Percentiles rank a stretch among this genome's conserved stretches.
These are phyloP conservation scores for Flueggea neowawraea DNA, from an alignment of 441 rosid genomes.

Conservation along the genomic window DNA sequence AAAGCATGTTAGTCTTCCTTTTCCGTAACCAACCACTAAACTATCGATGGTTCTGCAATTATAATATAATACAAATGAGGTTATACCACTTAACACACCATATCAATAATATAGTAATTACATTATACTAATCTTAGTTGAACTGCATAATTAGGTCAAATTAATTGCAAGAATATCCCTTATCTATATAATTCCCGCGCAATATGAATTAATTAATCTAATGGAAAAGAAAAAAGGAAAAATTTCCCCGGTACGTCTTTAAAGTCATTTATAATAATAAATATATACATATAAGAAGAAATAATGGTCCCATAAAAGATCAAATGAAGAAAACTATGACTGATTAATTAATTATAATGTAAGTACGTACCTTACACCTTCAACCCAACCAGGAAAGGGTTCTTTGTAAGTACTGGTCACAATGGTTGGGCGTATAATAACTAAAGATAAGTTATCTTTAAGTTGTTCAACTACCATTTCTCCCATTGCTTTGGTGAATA, in stretches of 20 bases:
- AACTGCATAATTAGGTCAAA: too few relatives aligned
- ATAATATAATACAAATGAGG: background rate
- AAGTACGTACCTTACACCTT: conserved; percentile 41
- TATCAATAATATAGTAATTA: too few relatives aligned
- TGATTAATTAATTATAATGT: too few relatives aligned
- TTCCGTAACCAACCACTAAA: conserved; percentile 68
- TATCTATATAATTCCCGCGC: too few relatives aligned
- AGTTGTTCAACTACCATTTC: conserved; percentile 43
- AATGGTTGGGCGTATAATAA: conserved; percentile 44
- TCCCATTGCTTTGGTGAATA: conserved; percentile 67
- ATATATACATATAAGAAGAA: background rate
- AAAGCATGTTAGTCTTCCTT: conserved; percentile 73
- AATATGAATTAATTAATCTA: too few relatives aligned
- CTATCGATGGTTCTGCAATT: conserved; percentile 83
- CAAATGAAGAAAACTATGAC: too few relatives aligned
- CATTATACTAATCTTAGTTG: too few relatives aligned
- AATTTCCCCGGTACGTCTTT: too few relatives aligned
- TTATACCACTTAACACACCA: too few relatives aligned
- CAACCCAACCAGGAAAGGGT: conserved; percentile 63
- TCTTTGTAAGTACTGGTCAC: conserved; percentile 47
- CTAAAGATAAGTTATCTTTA: conserved; percentile 27
- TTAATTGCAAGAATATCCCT: too few relatives aligned
- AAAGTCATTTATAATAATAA: background rate
- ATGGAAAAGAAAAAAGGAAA: too few relatives aligned
- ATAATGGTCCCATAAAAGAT: too few relatives aligned